Evolutionary conservation across 2,329 filamentous ascomycete genomes (phyloP).

Genomic region (Dothiorella sarmentorum): DNA sequence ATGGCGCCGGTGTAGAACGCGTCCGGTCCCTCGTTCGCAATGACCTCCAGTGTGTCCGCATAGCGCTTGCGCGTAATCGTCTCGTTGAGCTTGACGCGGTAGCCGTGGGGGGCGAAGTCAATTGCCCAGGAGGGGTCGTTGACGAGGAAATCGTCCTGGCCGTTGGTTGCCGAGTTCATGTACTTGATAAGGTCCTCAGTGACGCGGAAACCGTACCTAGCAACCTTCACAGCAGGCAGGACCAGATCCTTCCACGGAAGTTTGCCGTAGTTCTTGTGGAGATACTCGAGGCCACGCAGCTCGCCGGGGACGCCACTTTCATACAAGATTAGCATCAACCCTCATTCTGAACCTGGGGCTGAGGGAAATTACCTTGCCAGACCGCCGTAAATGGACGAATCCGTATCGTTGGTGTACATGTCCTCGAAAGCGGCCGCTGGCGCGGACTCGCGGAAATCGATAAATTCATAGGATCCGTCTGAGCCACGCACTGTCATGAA

Average conservation of each 20-base stretch:
- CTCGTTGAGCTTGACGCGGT: slow-evolving; percentile 67
- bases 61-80: slow-evolving; percentile 78
- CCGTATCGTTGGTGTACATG: slow-evolving; percentile 74
- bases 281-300: slow-evolving; percentile 72
- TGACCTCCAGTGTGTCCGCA: slow-evolving; percentile 72
- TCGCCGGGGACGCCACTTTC: slow-evolving; percentile 67
- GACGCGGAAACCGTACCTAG: slow-evolving; percentile 57
- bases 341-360: background rate
- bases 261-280: slow-evolving; percentile 68
- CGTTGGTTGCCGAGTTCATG: slow-evolving; percentile 56
- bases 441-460: slow-evolving; percentile 88
- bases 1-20: slow-evolving; percentile 72
- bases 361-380: slow-evolving; percentile 44
- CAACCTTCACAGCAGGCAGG: slow-evolving; percentile 69
- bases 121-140: slow-evolving; percentile 76
- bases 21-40: slow-evolving; percentile 69
- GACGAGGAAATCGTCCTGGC: slow-evolving; percentile 63
- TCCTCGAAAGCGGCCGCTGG: slow-evolving; percentile 76
- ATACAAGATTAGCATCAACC: background rate
- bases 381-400: slow-evolving; percentile 67
- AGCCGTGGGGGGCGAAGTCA: slow-evolving; percentile 85
- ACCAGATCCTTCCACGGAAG: slow-evolving; percentile 60
- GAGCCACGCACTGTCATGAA: slow-evolving; percentile 77
- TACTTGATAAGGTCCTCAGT: slow-evolving; percentile 71
- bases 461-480: slow-evolving; percentile 74